A percentile compares a stretch with the other conserved stretches of the same genome.
Evolutionary conservation across 306 rosid genomes (phyloP).

Genomic region (Dryas octopetala): DNA sequence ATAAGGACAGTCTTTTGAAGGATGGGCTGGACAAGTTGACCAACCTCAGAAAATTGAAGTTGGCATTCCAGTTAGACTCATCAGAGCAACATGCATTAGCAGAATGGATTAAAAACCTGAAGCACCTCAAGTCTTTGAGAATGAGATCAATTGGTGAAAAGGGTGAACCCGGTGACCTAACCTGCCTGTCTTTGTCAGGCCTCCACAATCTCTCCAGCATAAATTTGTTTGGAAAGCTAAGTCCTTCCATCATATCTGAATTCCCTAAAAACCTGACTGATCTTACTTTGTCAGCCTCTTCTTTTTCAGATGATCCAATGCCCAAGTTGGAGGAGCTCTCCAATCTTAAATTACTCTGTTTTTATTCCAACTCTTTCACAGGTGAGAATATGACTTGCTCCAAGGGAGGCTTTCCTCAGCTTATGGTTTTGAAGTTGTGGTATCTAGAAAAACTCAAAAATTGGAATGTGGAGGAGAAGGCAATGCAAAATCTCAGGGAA

Average conservation of each 20-base stretch:
- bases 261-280: conserved; percentile 29
- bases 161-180: conserved; percentile 4
- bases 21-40: conserved; percentile 22
- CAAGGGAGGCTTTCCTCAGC: conserved; percentile 22
- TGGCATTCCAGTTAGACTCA: conserved; percentile 24
- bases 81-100: conserved; percentile 12
- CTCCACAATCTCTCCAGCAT: conserved; percentile 31
- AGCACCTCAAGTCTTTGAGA: conserved; percentile 27
- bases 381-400: conserved; percentile 24
- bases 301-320: conserved; percentile 28
- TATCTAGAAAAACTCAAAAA: conserved; percentile 18
- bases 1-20: conserved; percentile 27
- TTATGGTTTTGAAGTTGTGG: conserved; percentile 39
- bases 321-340: conserved; percentile 26
- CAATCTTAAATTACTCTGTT: conserved; percentile 22
- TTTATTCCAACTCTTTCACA: conserved; percentile 25
- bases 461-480: conserved; percentile 27
- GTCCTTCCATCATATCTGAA: background rate
- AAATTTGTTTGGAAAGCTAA: conserved; percentile 26
- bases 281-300: conserved; percentile 43
- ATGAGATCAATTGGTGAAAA: conserved; percentile 27
- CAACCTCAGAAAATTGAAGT: conserved; percentile 33
- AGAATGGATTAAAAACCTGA: conserved; percentile 9
- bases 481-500: conserved; percentile 33
- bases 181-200: conserved; percentile 10